Evolutionary conservation across 2,329 filamentous ascomycete species (phyloP).

Genomic region (Venturia nashicola): DNA sequence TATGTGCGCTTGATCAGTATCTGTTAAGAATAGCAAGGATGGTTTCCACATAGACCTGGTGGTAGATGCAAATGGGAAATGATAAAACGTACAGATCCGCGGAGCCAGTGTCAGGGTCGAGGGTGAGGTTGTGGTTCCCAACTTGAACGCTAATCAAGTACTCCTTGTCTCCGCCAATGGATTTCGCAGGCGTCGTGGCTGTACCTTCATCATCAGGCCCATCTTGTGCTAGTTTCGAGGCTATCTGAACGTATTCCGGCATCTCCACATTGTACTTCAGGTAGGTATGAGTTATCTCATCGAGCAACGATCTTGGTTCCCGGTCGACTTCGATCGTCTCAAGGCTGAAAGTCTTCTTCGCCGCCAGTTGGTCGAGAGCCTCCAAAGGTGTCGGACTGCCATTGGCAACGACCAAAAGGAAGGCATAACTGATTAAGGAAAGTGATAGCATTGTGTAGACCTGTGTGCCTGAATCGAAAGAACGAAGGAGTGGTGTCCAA

Average conservation of each 20-base stretch:
- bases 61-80: background rate
- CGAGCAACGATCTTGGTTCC: background rate
- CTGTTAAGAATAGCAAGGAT: background rate
- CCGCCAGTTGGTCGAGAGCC: background rate
- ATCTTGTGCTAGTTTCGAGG: background rate
- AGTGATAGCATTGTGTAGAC: background rate
- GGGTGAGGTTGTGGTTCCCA: slow-evolving; percentile 4
- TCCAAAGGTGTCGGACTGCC: background rate
- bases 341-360: background rate
- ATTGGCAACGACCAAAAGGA: background rate
- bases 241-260: background rate
- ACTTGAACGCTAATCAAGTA: slow-evolving; percentile 8
- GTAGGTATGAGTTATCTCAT: background rate
- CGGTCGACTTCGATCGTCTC: background rate
- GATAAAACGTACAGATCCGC: slow-evolving; percentile 9
- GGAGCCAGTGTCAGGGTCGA: slow-evolving; percentile 11
- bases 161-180: slow-evolving; percentile 7
- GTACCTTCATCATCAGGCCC: background rate
- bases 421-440: background rate
- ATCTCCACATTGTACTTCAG: slow-evolving; percentile 1
- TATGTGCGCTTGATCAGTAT: slow-evolving; percentile 16
- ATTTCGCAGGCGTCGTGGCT: background rate
- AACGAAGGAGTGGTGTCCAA: background rate
- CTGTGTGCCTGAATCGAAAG: background rate
- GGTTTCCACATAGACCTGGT: background rate